Evolutionary conservation across 2,329 filamentous ascomycete species (phyloP), one percentile per base, ranked within the genome.

Genomic region (Aspergillus clavatus): DNA sequence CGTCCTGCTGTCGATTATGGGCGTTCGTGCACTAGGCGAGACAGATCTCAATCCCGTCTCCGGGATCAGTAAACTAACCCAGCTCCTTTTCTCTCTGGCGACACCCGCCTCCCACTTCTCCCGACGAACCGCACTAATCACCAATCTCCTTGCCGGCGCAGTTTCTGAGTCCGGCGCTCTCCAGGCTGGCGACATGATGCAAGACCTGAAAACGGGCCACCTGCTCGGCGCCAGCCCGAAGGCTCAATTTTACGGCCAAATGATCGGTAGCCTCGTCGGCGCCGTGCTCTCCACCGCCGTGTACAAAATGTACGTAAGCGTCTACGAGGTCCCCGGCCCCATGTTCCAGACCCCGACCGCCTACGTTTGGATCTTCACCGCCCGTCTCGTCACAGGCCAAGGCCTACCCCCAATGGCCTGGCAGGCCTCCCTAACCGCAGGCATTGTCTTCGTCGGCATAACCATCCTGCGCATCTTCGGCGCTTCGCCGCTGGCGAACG

Each of bases 341-440:
- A 73, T 96, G 42, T 97, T 98, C 65, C 86, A 95, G 61, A 89
- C 95, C 1, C 93, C 93, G 0, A 97, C 93, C 0, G 91, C 84
- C 0, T 96, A 91, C 63, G 90, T 98, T 4, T 98, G 93, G 93
- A 87, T 98, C 42, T 96, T 96, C 66, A 98, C 93, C 0, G 91
- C 93, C 1, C 78, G 93, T 12, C 76, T 98, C 2, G 90, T 98
- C 7, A 97, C 90, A 0, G 93, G 93, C 1, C 80, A 93, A 53
- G 93, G 93, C 0, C 66, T 98, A 33, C 93, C 93, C 0, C 75
- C 80, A 1, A 89, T 89, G 82, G 90, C 89, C 0, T 82, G 80
- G 60, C 82, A 90, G 59, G 94, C 86, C 73, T 87, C 91, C 0
- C 68, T 83, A 0, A 83, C 81, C 0, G 84, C 86, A n/a, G 90